Evolutionary conservation across 2,329 filamentous ascomycete species (phyloP).

Genomic region (Fusarium tjaetaba): DNA sequence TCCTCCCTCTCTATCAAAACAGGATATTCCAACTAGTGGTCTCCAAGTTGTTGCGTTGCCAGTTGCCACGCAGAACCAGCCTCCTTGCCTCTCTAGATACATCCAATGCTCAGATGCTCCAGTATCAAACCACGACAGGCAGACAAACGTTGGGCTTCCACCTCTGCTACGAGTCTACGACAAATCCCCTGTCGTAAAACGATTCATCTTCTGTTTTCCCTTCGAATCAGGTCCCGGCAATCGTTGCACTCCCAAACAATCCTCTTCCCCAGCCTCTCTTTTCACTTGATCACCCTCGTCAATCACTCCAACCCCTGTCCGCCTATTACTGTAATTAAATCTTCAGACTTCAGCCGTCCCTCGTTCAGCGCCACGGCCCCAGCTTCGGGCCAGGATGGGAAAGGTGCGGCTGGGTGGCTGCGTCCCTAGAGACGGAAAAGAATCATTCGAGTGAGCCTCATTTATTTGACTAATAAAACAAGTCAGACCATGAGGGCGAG

Average conservation of each 20-base stretch:
- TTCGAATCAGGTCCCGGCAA: constrained; percentile 14
- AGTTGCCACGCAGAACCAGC: constrained; percentile 19
- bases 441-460: constrained; percentile 32
- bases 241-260: constrained; percentile 3
- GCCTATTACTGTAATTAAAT: not conserved
- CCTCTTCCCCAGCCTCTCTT: constrained; percentile 17
- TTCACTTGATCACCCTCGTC: constrained; percentile 4
- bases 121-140: not conserved
- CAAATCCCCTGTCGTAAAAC: not conserved
- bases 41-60: constrained; percentile 16
- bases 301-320: constrained; percentile 17
- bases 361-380: constrained; percentile 16
- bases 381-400: constrained; percentile 7
- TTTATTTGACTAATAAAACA: not conserved
- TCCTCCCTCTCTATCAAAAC: constrained; percentile 12
- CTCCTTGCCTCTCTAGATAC: not conserved
- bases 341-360: constrained; percentile 11
- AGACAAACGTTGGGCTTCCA: constrained; percentile 8
- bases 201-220: constrained; percentile 10
- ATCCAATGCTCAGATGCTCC: not conserved
- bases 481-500: not conserved
- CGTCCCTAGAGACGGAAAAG: constrained; percentile 12
- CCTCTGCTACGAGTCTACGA: not conserved
- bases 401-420: constrained; percentile 13
- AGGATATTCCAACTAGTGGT: constrained; percentile 21